Conservation (phyloP, 805 yeast species). For the Candida germanica region DNA sequence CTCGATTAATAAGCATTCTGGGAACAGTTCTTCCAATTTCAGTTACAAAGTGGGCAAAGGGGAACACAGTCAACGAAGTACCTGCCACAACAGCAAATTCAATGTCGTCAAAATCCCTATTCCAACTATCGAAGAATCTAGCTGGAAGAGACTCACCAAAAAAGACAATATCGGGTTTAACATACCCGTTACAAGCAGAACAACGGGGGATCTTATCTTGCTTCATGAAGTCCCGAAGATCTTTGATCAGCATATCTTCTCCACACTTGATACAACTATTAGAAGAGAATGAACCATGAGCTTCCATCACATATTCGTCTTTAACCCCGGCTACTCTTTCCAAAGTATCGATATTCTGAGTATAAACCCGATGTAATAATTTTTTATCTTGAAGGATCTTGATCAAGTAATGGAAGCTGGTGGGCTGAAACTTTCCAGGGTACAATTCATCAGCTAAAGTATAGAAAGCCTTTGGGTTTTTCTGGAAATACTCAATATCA, state of each 20-base stretch:
- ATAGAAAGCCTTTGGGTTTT: conserved; percentile 81
- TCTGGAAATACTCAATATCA: conserved; percentile 75
- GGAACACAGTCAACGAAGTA: conserved; percentile 83
- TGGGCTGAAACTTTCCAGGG: conserved; percentile 85
- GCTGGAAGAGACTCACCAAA: conserved; percentile 87
- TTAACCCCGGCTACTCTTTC: conserved; percentile 81
- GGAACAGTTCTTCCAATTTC: conserved; percentile 46
- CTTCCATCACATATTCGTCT: conserved; percentile 70
- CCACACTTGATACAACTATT: conserved; percentile 82
- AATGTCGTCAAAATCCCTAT: conserved; percentile 46
- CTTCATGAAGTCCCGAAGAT: conserved; percentile 41
- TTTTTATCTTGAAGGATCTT: conserved; percentile 63
- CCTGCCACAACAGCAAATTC: conserved; percentile 88
- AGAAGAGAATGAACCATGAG: conserved; percentile 89
- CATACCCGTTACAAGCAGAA: conserved; percentile 62
- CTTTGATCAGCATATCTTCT: conserved; percentile 46
- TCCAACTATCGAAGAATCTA: conserved; percentile 68
- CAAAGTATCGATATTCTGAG: conserved; percentile 91
- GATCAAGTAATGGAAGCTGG: conserved; percentile 75
- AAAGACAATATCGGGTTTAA: conserved; percentile 92
- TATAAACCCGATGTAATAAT: conserved; percentile 66
- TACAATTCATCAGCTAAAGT: conserved; percentile 78
- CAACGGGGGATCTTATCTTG: conserved; percentile 54
- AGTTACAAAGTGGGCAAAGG: conserved; percentile 81
- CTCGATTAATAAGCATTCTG: conserved; percentile 72